phyloP scores from a whole-genome alignment of 352 stramenopile genomes.

The Globisporangium iwayamae region DNA sequence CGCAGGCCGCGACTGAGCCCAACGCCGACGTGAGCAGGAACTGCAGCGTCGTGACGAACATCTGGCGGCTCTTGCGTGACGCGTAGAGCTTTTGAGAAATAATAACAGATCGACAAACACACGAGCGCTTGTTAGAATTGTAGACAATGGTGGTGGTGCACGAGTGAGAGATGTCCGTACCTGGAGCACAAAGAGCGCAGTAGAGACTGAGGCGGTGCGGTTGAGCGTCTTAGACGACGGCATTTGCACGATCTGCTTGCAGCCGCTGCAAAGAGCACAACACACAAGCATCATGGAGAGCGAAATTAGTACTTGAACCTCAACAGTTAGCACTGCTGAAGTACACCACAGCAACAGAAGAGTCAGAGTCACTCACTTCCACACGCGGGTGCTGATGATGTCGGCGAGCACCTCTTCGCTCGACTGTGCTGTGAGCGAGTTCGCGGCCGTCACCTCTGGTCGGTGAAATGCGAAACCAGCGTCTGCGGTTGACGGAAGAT shows the following conservation, averaged over 20 bases:
- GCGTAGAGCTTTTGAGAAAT: constrained; percentile 45
- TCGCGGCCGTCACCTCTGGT: constrained; percentile 23
- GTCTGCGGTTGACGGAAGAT: constrained; percentile 22
- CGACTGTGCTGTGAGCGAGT: constrained; percentile 24
- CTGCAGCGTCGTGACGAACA: constrained; percentile 56
- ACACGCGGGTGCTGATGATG: constrained; percentile 58
- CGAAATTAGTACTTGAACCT: neutral
- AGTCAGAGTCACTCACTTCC: constrained; percentile 26
- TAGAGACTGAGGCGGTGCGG: constrained; percentile 66
- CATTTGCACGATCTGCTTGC: constrained; percentile 55
- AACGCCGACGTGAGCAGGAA: constrained; percentile 56
- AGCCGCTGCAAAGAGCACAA: constrained; percentile 24
- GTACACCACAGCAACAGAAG: neutral
- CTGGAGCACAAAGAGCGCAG: constrained; percentile 65
- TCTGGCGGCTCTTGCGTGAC: constrained; percentile 54
- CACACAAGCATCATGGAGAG: neutral
- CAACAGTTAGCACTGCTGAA: neutral
- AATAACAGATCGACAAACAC: neutral
- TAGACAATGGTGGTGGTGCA: neutral
- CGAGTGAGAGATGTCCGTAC: constrained; percentile 9
- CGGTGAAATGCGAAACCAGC: constrained; percentile 74
- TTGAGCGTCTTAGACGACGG: constrained; percentile 59
- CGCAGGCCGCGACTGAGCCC: constrained; percentile 60
- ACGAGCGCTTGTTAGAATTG: neutral
- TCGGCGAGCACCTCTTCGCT: constrained; percentile 55